Base-by-base conservation (phyloP, 805 yeast genomes). In the Ascoidea tarda region DNA sequence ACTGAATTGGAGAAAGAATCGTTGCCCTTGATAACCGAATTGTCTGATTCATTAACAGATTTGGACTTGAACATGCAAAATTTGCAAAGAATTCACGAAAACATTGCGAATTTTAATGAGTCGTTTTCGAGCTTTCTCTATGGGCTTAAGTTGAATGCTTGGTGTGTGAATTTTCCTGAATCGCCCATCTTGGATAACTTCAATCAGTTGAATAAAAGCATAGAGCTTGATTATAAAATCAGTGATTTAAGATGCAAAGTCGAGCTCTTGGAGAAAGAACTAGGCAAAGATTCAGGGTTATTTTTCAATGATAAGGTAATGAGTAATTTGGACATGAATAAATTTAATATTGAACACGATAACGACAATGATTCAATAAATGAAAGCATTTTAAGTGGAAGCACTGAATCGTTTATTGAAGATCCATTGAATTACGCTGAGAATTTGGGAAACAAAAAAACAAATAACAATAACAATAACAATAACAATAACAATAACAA, bases 121-220 rank as follows among this genome's bases (percentile, higher is more conserved):
- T 77, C 87, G 1, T 78, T 89, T 59, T 81, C 87, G 1, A 72
- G 90, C 46, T 81, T 88, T 52, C 63, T 88, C 51, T 87, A 85
- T 60, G 96, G 96, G 1, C 66, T 88, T 50, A 79, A 84, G 62
- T 80, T 87, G 65, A 87, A 89, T 60, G 90, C 95, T 56, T 88
- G 93, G 83, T 86, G 96, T 66, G 84, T 84, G 32, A 89, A 85
- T 60, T 86, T 86, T 59, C 67, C 70, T 21, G 58, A 56, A 47
- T 53, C 57, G 6, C 58, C 58, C 6, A 33, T 46, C 6, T 46
- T 32, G 6, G 55, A 56, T 46, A 56, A 54, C 57, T 50, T 58
- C 44, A 49, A 38, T 38, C 44, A 38, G 14, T 38, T 38, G 14
- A 38, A 38, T 38, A 38, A 38, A 38, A 10, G 14, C 8, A 38